Conservation (phyloP, 768 basidiomycete genomes). For the Pisolithus orientalis region DNA sequence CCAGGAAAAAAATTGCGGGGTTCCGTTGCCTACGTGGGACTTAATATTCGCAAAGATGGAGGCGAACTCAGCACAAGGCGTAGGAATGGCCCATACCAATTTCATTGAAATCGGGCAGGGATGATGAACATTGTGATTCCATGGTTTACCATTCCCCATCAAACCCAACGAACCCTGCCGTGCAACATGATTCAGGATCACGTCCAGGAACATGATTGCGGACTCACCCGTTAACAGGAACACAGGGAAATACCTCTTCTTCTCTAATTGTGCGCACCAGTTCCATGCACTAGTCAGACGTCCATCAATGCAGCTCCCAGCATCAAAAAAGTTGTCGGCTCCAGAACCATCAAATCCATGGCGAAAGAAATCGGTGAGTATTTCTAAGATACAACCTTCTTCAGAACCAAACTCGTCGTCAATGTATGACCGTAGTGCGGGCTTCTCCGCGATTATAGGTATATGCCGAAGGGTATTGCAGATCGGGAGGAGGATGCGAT, state of each 20-base stretch:
- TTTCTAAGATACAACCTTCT: constrained; percentile 63
- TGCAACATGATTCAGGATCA: constrained; percentile 1
- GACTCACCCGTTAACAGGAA: constrained; percentile 69
- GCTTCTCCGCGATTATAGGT: constrained; percentile 56
- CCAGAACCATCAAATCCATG: constrained; percentile 88
- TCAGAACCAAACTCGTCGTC: constrained; percentile 77
- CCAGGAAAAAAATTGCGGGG: not conserved
- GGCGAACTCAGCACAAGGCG: not conserved
- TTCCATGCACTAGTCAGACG: constrained; percentile 88
- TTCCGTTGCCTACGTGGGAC: not conserved
- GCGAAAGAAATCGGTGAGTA: constrained; percentile 78
- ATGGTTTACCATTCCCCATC: constrained; percentile 74
- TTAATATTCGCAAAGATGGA: not conserved
- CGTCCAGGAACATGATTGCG: not conserved
- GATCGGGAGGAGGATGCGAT: constrained; percentile 82
- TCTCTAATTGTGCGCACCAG: constrained; percentile 82
- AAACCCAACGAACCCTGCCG: constrained; percentile 72
- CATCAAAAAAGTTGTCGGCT: constrained; percentile 89
- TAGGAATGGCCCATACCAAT: not conserved
- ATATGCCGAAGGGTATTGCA: constrained; percentile 78
- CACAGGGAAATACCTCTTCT: constrained; percentile 77
- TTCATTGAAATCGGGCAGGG: not conserved
- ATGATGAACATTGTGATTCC: not conserved
- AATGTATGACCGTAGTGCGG: constrained; percentile 68
- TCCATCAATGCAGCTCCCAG: constrained; percentile 80